phyloP scores from a whole-genome alignment of 176 grass and related monocot species.

The Avena insularis region DNA sequence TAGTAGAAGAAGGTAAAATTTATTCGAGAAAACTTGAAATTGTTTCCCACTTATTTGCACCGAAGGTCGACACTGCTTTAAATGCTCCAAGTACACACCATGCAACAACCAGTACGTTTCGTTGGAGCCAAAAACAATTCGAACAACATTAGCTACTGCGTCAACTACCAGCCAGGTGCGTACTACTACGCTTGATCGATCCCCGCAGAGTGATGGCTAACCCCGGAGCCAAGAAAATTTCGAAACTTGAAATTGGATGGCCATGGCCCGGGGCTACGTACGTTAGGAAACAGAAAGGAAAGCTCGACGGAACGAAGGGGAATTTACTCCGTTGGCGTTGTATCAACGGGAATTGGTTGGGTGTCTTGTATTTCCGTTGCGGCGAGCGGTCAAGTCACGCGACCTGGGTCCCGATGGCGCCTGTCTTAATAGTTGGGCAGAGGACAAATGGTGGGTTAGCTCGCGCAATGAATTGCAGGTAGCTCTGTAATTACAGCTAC shows the following conservation, averaged over 20 bases:
- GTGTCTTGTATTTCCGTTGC: neutral
- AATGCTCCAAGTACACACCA: slow-evolving; percentile 13
- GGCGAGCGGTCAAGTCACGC: neutral
- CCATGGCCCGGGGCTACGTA: neutral
- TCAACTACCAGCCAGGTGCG: neutral
- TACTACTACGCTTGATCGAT: neutral
- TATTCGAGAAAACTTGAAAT: neutral
- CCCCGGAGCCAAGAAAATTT: slow-evolving; percentile 32
- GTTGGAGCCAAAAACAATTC: neutral
- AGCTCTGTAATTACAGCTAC: neutral
- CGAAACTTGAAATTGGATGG: neutral
- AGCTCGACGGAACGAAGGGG: neutral
- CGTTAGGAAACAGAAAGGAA: neutral
- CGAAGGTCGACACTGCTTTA: neutral
- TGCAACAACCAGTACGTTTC: neutral
- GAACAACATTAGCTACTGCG: neutral
- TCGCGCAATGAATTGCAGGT: slow-evolving; percentile 6
- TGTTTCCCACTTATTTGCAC: neutral
- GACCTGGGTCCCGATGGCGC: neutral
- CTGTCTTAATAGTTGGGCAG: neutral
- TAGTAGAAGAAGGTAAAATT: neutral
- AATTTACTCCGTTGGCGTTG: neutral
- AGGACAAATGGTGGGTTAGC: neutral
- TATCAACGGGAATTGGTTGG: neutral
- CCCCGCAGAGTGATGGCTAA: neutral